Percentiles rank a stretch among this genome's conserved stretches.
These are phyloP conservation scores for Juglanconis oblonga DNA, from an alignment of 2,329 filamentous ascomycete species.

Conservation along the genomic window DNA sequence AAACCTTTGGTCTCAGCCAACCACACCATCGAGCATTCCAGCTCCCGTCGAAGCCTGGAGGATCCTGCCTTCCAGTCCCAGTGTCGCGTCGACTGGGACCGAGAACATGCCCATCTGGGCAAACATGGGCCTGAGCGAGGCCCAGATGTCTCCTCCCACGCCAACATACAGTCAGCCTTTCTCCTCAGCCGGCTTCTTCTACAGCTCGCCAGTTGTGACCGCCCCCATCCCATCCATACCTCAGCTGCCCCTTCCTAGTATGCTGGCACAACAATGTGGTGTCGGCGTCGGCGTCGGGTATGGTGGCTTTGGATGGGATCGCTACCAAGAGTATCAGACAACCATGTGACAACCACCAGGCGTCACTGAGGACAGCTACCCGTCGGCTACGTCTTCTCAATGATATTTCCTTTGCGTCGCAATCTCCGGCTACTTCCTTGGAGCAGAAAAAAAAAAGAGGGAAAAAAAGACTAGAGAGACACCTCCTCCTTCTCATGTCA, in stretches of 20 bases:
- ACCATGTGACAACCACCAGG: constrained; percentile 75
- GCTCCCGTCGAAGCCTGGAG: constrained; percentile 84
- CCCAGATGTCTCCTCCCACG: constrained; percentile 69
- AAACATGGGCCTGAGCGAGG: constrained; percentile 70
- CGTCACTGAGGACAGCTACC: constrained; percentile 43
- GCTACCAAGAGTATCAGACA: constrained; percentile 79
- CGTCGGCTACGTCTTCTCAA: constrained; percentile 44
- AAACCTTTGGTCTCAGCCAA: constrained; percentile 77
- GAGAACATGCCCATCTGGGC: constrained; percentile 75
- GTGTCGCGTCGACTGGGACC: constrained; percentile 65
- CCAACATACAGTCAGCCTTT: constrained; percentile 78
- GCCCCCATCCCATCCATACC: constrained; percentile 60
- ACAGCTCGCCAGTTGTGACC: constrained; percentile 72
- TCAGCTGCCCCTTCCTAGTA: constrained; percentile 78
- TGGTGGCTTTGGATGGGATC: constrained; percentile 78
- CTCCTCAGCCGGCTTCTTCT: constrained; percentile 71
- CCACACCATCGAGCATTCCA: constrained; percentile 62
- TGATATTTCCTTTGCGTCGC: constrained; percentile 30
- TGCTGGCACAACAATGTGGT: constrained; percentile 82
- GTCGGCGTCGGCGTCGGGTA: constrained; percentile 71
- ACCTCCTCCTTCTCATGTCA: constrained; percentile 30
- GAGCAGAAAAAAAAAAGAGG: constrained; percentile 28
- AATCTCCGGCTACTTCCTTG: constrained; percentile 6
- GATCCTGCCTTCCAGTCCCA: constrained; percentile 84
- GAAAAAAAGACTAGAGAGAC: constrained; percentile 25